Evolutionary conservation across 2,329 filamentous ascomycete species (phyloP), one percentile per base, ranked within the genome.

Genomic region (Clonostachys solani): DNA sequence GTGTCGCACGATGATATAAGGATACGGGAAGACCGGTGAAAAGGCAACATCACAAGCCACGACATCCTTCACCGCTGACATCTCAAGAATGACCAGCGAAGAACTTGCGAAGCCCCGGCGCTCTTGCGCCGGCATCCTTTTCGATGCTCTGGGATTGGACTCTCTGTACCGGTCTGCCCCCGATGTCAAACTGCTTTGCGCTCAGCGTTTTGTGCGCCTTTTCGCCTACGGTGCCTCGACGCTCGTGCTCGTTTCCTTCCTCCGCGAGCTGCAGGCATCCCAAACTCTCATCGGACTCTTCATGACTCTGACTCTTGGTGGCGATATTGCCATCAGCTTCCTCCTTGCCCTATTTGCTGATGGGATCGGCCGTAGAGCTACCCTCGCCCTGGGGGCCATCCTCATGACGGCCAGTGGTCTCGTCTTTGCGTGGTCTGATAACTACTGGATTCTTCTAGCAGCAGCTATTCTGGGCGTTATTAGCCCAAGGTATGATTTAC

Each of bases 271-370:
- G 2, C 68, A 63, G 8, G 68, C 77, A 38, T 71, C 77, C 2
- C 70, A 80, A 49, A 67, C 72, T 1, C 65, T 65, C 33, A 78
- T 81, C 49, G 82, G 82, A 3, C 62, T 84, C 1, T 86, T 86
- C 63, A 85, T 86, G 81, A 84, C 80, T 1, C 59, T 84, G 51
- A 86, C 83, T 0, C 63, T 86, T 13, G 65, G 72, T 12, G 83
- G 82, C 23, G 83, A 86, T 59, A 72, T 78, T 6, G 56, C 70
- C 40, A 77, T 85, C 50, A 83, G 80, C 55, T 75, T 84, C 49
- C 36, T 78, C 19, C 68, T 86, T 42, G 82, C 81, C 0, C 56
- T 81, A 6, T 68, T 83, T 50, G 79, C 82, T 29, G 82, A 86
- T 62, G 67, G 65, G 0, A 55, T 81, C 44, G 82, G 82, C 5